phyloP scores from a whole-genome alignment of 1,139 yeast genomes.

The Hyphopichia fennica region DNA sequence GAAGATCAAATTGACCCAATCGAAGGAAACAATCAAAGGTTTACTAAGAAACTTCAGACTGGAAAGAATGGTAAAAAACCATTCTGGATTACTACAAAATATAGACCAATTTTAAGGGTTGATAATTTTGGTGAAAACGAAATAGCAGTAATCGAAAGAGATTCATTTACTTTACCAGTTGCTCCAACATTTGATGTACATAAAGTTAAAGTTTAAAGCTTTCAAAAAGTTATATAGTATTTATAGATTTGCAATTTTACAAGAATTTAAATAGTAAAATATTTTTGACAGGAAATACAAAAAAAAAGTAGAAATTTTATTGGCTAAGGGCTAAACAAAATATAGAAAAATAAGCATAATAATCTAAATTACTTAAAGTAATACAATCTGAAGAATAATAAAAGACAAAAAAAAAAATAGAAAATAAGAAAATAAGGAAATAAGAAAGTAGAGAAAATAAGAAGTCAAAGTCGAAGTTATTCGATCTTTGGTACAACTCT shows the following conservation, averaged over 20 bases:
- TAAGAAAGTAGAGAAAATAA: neutral
- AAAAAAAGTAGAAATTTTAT: neutral
- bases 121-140: constrained; percentile 57
- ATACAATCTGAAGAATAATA: neutral
- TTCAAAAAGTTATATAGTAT: neutral
- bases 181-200: constrained; percentile 79
- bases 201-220: constrained; percentile 50
- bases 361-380: neutral
- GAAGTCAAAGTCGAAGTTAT: constrained; percentile 4
- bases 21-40: constrained; percentile 16
- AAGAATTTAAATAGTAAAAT: neutral
- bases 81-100: constrained; percentile 77
- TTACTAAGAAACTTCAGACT: constrained; percentile 11
- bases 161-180: constrained; percentile 55
- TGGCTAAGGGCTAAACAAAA: no score
- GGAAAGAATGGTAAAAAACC: constrained; percentile 29
- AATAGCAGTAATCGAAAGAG: constrained; percentile 76
- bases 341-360: neutral
- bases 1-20: constrained; percentile 18
- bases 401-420: neutral
- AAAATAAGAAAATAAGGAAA: neutral
- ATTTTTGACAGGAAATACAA: neutral
- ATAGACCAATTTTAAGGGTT: constrained; percentile 70
- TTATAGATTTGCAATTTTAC: neutral
- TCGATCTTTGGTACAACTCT: constrained; percentile 46